Evolutionary conservation across 73 alveolate genomes (phyloP), one percentile per base, ranked within the genome.

Genomic region (Diophrys appendiculata): DNA sequence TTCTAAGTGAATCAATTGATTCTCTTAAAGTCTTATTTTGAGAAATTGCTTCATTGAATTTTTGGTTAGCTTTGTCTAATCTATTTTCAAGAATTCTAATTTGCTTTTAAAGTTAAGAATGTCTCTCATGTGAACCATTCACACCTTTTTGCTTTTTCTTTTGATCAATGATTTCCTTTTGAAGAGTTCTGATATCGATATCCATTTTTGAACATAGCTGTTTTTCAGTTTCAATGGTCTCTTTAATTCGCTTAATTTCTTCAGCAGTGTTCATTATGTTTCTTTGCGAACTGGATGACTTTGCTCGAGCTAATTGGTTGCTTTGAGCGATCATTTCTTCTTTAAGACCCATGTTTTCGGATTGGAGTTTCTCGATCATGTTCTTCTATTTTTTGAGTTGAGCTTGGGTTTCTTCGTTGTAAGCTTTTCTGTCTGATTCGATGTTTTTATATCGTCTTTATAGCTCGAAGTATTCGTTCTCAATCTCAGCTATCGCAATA

Each of bases 41-140:
- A 29, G 98, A 98, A 64, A 96, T 93, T 52, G 99, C 98, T 73
- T 96, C 99, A 80, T 96, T 96, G 94, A 96, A 96, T 85, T 95
- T 94, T 82, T 94, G 96, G 78, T 82, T 86, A 0, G 98, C 99
- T 87, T 96, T 94, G 84, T 96, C 99, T 13, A 96, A 91, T 67
- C 99, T 86, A 83, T 94, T 95, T 78, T 96, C 99, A 69, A 96
- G 89, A 75, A 96, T 95, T 33, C 96, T 83, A 65, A 96, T 96
- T 80, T 96, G 97, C 87, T 95, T 96, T 43, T 90, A 90, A 72
- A 94, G 73, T 76, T 96, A 84, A 52, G 93, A 87, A 80, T 91
- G 93, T 68, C 90, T 82, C 75, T 94, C 98, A 33, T 97, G 95
- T 18, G 98, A 91, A n/a, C 98, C 99, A 80, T 95, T 97, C 55